Evolutionary conservation across 805 yeast genomes (phyloP), one percentile per base, ranked within the genome.

Genomic region (Metschnikowia corniflorae): DNA sequence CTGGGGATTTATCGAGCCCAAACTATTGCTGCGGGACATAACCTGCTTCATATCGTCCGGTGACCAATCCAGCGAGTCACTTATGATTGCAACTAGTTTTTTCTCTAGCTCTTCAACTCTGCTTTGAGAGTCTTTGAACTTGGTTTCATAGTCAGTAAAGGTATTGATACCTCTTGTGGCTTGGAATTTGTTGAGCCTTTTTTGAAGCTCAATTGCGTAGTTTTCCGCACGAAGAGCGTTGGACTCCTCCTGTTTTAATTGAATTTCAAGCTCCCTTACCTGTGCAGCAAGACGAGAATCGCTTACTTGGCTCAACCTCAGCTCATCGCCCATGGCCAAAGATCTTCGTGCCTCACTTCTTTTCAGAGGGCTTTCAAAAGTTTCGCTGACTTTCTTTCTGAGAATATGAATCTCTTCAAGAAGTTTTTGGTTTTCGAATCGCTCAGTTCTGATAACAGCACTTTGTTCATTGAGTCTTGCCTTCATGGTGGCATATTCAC

Each of bases 391-490:
- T 46, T 42, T 34, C 2, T 80, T 73, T 46, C 80, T 82, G 10
- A 84, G 57, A 47, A 82, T 61, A 21, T 71, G 69, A 34, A 81
- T 51, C 41, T 82, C 86, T 29, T 82, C 78, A 16, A 67, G 61
- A 29, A 81, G 54, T 40, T 59, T 72, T 55, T 49, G 65, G 35
- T 65, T 66, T 43, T 67, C 73, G 23, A 68, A 64, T 39, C 55
- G 60, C 48, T 76, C 80, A 24, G 65, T 71, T 29, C 75, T 63
- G 35, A 78, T 47, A 3, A 63, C 51, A 7, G 77, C 78, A 40
- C 69, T 58, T 15, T 65, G 68, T 39, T 78, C 83, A 41, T 76
- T 73, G 16, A 79, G 54, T 40, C 74, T 73, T 7, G 76, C 55
- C 35, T 71, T 74, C 46, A 79, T 58, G 20, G 59, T 60, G 9